Evolutionary conservation across 176 grass and related monocot genomes (phyloP), one percentile per base, ranked within the genome.

Genomic region (Oryza brachyantha): DNA sequence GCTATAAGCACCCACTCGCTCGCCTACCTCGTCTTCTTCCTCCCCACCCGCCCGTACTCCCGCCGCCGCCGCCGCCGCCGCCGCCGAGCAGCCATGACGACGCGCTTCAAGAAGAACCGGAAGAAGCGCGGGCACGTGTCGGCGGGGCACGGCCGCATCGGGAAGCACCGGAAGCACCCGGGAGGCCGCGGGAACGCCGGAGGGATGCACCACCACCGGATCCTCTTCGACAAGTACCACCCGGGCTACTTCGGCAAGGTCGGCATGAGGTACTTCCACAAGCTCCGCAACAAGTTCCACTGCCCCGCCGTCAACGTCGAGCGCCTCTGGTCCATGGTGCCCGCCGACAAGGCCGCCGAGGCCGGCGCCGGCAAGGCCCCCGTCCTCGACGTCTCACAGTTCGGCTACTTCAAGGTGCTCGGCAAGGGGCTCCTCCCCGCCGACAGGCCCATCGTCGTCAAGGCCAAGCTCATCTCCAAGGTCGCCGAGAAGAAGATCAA

Each of bases 401-500:
- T 85, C 43, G 90, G 90, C 29, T 92, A 86, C 73, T 86, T 85
- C 61, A 92, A 92, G 86, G 83, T 92, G 37, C 74, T 92, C 29
- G 90, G 90, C 9, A 92, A 92, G 60, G 90, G 82, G 55, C 39
- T 77, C 78, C 60, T 92, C n/a, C 75, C 75, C 0, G 68, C 74
- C 7, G 32, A 66, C 14, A 77, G 66, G 70, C 82, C 90, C 19
- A 80, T 92, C 72, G 85, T 88, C 32, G 82, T 91, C 10, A 43
- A 43, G 41, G 41, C 41, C 41, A 43, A 43, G 41, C 41, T 43
- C 41, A 5, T 43, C 41, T 43, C 89, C 13, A 91, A 91, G 82
- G 74, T 88, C 7, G 90, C 90, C 24, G 90, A 92, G 82, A 92
- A 92, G 86, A 92, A 92, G 85, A 92, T 86, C 62, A 92, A 92